Base-by-base conservation (phyloP, 2,329 filamentous ascomycete genomes). In the Colletotrichum simmondsii region DNA sequence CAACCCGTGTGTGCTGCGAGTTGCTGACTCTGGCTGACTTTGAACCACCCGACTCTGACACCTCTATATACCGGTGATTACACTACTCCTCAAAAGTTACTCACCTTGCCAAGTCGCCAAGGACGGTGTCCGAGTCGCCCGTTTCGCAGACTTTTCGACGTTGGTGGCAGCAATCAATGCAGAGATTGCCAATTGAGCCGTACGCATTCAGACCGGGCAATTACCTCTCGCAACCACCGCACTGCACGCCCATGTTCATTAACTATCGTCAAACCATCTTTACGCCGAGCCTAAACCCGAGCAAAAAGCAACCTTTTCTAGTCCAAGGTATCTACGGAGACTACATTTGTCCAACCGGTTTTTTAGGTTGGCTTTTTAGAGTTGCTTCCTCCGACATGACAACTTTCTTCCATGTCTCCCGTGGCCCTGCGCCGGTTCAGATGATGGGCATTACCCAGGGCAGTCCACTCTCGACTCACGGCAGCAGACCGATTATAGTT, bases 301-400 rank as follows among this genome's bases (percentile, higher is more conserved):
- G 14, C 22, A 30, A n/a, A 49, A 49, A 22, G 19, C 19, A 61
- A 32, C 37, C 37, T 42, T 42, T 42, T 19, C 37, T 42, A 42
- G 16, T 42, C 6, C 37, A 42, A 42, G 3, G 10, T 32, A 52
- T 26, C 65, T 63, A n/a, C 32, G 19, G 54, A 56, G 32, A 46
- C 35, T 49, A 24, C 52, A 28, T 56, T n/a, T n/a, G 14, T 30
- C 3, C 22, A 11, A 16, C 35, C 35, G 37, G 52, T 19, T 19
- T 5, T 42, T 58, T 58, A 59, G 59, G 53, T 69, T 59, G 53
- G 24, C 53, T 59, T 58, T 58, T 64, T 72, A 72, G 22, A 69
- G 53, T 64, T 68, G 52, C 59, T 28, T 32, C 42, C 65, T 68
- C 65, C 54, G 54, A 72, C 65, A 59, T 72, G 69, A 72, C 69